Conservation (phyloP, 2,329 filamentous ascomycete species). For the Ophiostoma sp. region DNA sequence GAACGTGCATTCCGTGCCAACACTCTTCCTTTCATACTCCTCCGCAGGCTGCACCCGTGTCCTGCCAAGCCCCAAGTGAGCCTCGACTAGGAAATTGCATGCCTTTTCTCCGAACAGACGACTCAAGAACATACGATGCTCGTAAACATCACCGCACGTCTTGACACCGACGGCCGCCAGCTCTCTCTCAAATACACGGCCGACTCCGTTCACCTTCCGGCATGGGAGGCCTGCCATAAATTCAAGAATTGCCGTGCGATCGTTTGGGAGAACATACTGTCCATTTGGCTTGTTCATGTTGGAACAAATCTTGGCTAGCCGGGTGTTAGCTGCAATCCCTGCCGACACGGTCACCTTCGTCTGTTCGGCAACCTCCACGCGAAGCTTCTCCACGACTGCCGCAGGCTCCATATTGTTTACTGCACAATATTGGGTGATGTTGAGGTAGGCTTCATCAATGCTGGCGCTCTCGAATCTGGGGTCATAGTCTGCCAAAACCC, state of each 20-base stretch:
- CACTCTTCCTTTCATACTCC: conserved; percentile 85
- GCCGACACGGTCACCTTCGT: conserved; percentile 86
- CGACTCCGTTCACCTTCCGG: conserved; percentile 91
- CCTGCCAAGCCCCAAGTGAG: conserved; percentile 78
- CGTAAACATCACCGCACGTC: conserved; percentile 82
- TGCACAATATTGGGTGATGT: conserved; percentile 80
- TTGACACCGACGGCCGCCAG: conserved; percentile 81
- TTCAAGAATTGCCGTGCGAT: conserved; percentile 68
- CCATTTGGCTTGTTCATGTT: conserved; percentile 97
- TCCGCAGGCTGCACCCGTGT: conserved; percentile 82
- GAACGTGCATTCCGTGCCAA: conserved; percentile 92
- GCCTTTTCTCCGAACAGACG: conserved; percentile 88
- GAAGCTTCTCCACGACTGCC: conserved; percentile 70
- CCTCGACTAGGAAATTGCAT: conserved; percentile 77
- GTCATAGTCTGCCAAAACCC: conserved; percentile 81
- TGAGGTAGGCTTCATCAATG: conserved; percentile 94
- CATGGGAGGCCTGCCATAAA: conserved; percentile 83
- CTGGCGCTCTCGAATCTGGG: conserved; percentile 86
- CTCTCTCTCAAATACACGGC: conserved; percentile 86
- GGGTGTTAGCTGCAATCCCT: conserved; percentile 88
- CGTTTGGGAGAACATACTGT: conserved; percentile 70
- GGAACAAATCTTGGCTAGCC: conserved; percentile 89
- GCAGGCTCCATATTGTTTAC: conserved; percentile 63
- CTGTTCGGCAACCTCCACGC: conserved; percentile 67
- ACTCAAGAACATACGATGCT: conserved; percentile 64